Evolutionary conservation across 352 stramenopile genomes (phyloP), one percentile per base, ranked within the genome.

Genomic region (Globisporangium orthogonon): DNA sequence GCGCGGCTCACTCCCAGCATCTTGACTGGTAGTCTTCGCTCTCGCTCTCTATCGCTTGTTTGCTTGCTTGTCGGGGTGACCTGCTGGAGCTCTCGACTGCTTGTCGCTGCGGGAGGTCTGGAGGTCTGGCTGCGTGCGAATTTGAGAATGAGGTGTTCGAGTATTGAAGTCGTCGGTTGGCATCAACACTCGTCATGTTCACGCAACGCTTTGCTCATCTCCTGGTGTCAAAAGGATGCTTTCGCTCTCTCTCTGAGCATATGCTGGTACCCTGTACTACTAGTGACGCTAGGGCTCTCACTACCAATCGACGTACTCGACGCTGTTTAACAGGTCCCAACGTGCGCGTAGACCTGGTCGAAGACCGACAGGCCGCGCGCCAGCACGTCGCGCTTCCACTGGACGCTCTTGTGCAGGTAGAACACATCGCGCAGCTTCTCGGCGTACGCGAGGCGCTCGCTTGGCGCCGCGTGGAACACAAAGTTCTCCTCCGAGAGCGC

Each of bases 381-480:
- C 18, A 89, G 54, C 29, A 92, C 71, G 11, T 74, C 64, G 14
- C 45, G 55, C 59, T 89, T 90, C 83, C 83, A 92, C 5, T 23
- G 23, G 23, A 23, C 23, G 23, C 23, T 23, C 23, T 23, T 23
- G 55, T 93, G 77, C 39, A 93, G 51, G 57, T 93, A 93, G 73
- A 91, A 93, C 50, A 76, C 73, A 46, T 93, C 78, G 44, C 78
- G 78, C 13, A 90, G 71, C 47, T 74, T 69, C 57, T 90, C 65
- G 1, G 78, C 79, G 39, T 74, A 87, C 50, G 70, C 69, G 50
- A 92, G 65, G 10, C 76, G 76, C 11, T 62, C 69, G 13, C 62
- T 67, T 7, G 73, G 63, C 4, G 56, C 69, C 40, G 83, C 60
- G 31, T 86, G 62, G 53, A 69, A 88, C 53, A 82, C 67, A 14